Conservation (phyloP, 805 yeast species). For the Metschnikowia baotianmanensis region DNA sequence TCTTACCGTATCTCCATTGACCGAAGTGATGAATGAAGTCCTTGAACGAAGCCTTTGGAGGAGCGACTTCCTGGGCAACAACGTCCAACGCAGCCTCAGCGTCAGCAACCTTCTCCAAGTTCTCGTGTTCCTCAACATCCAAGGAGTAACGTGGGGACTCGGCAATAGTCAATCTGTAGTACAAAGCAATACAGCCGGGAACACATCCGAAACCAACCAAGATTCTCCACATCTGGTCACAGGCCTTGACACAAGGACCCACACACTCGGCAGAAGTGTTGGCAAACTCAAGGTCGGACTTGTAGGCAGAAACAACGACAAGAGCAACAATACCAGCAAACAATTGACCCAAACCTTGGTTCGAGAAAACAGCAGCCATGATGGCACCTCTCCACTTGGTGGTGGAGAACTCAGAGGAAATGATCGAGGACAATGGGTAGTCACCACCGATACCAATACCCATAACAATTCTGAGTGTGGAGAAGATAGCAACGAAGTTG, state of each 20-base stretch:
- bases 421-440: conserved; percentile 90
- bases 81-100: conserved; percentile 43
- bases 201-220: conserved; percentile 86
- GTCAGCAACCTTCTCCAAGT: conserved; percentile 52
- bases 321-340: conserved; percentile 83
- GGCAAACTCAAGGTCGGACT: conserved; percentile 53
- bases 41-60: conserved; percentile 77
- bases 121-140: conserved; percentile 65
- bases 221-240: conserved; percentile 95
- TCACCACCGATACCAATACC: conserved; percentile 99
- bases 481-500: conserved; percentile 68
- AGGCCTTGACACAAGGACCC: conserved; percentile 65
- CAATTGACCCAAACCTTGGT: conserved; percentile 96
- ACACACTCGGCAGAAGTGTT: conserved; percentile 59
- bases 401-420: conserved; percentile 88
- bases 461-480: conserved; percentile 79
- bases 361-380: conserved; percentile 94
- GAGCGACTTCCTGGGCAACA: conserved; percentile 40
- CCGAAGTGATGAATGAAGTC: conserved; percentile 74
- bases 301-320: conserved; percentile 74
- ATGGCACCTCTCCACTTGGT: conserved; percentile 98
- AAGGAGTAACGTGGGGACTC: conserved; percentile 91
- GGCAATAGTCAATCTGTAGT: conserved; percentile 90
- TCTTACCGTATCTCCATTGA: conserved; percentile 85
- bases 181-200: conserved; percentile 81